Evolutionary conservation across 306 rosid genomes (phyloP).

Genomic region (Gynostemma pentaphyllum): DNA sequence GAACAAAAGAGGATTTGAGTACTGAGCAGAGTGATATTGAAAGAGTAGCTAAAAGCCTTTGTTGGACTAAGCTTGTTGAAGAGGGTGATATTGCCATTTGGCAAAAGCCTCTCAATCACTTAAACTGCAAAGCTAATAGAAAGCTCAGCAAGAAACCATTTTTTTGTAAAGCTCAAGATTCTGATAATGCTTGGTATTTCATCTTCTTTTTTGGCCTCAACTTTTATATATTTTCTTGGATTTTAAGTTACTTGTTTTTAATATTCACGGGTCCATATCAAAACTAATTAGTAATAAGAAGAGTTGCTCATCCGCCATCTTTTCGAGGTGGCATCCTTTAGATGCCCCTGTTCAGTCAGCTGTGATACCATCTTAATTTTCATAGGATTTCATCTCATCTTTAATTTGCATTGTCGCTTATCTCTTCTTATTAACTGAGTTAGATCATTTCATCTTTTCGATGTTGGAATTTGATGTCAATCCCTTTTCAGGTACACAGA

Average conservation of each 20-base stretch:
- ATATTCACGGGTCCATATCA: too few relatives aligned
- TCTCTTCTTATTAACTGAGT: too few relatives aligned
- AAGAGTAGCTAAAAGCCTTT: slow-evolving; percentile 51
- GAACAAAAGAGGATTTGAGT: slow-evolving; percentile 56
- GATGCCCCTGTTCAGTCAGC: too few relatives aligned
- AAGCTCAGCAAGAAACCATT: slow-evolving; percentile 22
- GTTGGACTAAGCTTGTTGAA: slow-evolving; percentile 59
- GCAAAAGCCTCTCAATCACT: slow-evolving; percentile 65
- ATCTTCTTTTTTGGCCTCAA: neutral
- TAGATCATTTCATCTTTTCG: too few relatives aligned
- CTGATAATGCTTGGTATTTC: slow-evolving; percentile 54
- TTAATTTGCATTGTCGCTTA: too few relatives aligned
- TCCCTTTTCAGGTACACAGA: slow-evolving; percentile 49
- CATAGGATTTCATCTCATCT: too few relatives aligned
- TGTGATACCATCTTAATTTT: too few relatives aligned
- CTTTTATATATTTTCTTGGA: neutral
- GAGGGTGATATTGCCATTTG: slow-evolving; percentile 64
- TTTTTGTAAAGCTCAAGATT: slow-evolving; percentile 32
- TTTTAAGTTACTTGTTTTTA: too few relatives aligned
- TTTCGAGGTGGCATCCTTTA: too few relatives aligned
- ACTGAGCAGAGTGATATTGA: slow-evolving; percentile 55
- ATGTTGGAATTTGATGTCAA: neutral
- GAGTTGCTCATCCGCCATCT: too few relatives aligned
- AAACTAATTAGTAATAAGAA: too few relatives aligned
- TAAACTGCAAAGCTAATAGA: slow-evolving; percentile 32